These are phyloP conservation scores for Lepiota brunneoincarnata DNA, from an alignment of 768 basidiomycete genomes.

Conservation along the genomic window DNA sequence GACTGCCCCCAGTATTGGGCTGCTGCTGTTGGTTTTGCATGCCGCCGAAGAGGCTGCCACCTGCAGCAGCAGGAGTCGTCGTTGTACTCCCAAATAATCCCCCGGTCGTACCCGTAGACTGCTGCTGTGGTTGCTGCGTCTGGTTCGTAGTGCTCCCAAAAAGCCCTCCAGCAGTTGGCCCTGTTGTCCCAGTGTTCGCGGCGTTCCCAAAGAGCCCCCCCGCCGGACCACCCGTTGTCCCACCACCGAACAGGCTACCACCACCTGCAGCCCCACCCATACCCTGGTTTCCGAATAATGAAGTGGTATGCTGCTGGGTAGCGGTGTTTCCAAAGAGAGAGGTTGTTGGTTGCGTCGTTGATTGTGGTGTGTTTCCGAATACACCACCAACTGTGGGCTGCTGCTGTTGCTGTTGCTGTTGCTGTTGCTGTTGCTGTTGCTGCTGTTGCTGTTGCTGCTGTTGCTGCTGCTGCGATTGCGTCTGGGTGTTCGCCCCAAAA, in stretches of 20 bases:
- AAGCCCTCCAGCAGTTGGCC: constrained; percentile 13
- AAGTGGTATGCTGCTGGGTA: constrained; percentile 11
- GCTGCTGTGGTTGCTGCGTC: constrained; percentile 12
- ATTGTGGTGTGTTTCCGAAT: constrained; percentile 14
- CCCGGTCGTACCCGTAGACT: constrained; percentile 1
- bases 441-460: constrained; percentile 14
- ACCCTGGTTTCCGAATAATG: constrained; percentile 7
- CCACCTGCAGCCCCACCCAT: background rate
- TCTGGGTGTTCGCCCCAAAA: constrained; percentile 20
- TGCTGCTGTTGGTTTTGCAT: constrained; percentile 20
- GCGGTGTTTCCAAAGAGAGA: constrained; percentile 23
- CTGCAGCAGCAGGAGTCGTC: constrained; percentile 9
- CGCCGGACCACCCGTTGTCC: constrained; percentile 9
- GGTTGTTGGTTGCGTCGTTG: background rate
- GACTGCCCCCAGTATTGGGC: constrained; percentile 9
- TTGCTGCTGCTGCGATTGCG: constrained; percentile 17
- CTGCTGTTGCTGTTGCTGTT: constrained; percentile 7
- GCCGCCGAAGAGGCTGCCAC: constrained; percentile 26
- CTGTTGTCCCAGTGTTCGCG: background rate
- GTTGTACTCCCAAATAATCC: constrained; percentile 21
- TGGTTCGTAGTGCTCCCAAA: constrained; percentile 14
- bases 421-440: constrained; percentile 13
- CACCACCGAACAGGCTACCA: constrained; percentile 12
- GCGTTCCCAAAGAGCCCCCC: constrained; percentile 24
- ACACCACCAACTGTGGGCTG: constrained; percentile 9